Conservation (phyloP, 441 rosid species). For the Geranium incanum region DNA sequence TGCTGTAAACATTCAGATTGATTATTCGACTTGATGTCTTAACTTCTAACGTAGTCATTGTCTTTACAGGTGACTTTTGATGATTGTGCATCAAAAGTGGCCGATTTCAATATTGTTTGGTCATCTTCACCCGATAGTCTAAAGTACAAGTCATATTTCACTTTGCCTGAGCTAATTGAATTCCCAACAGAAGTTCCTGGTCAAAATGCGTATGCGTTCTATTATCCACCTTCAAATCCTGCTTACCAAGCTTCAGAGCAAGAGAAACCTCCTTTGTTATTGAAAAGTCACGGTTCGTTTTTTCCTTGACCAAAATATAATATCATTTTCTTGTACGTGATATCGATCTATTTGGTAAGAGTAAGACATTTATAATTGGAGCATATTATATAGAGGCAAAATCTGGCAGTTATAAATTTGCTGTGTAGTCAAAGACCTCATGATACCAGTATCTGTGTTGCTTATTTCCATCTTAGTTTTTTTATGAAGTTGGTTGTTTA, state of each 20-base stretch:
- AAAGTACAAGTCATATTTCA: slow-evolving; percentile 55
- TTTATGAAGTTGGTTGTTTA: neutral
- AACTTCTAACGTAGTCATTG: neutral
- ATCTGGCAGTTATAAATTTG: neutral
- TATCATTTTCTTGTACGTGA: neutral
- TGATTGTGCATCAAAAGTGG: slow-evolving; percentile 33
- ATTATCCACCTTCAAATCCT: slow-evolving; percentile 70
- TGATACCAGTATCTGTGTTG: neutral
- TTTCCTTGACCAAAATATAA: neutral
- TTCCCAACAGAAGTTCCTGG: slow-evolving; percentile 81
- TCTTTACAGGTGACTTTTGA: slow-evolving; percentile 62
- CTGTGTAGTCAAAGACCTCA: too few relatives aligned
- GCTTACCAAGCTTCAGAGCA: slow-evolving; percentile 47
- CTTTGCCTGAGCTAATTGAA: slow-evolving; percentile 76
- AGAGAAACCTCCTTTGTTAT: slow-evolving; percentile 75
- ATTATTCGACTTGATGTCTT: slow-evolving; percentile 2
- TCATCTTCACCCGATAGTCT: slow-evolving; percentile 66
- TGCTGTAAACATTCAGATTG: neutral
- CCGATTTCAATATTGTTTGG: slow-evolving; percentile 65
- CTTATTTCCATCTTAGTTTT: neutral
- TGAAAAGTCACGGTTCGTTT: slow-evolving; percentile 83
- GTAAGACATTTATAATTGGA: neutral
- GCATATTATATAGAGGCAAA: neutral
- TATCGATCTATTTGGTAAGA: neutral
- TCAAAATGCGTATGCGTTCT: slow-evolving; percentile 81